Conservation (phyloP, 495 filamentous ascomycete genomes). For the Hypoxylon perforatum region DNA sequence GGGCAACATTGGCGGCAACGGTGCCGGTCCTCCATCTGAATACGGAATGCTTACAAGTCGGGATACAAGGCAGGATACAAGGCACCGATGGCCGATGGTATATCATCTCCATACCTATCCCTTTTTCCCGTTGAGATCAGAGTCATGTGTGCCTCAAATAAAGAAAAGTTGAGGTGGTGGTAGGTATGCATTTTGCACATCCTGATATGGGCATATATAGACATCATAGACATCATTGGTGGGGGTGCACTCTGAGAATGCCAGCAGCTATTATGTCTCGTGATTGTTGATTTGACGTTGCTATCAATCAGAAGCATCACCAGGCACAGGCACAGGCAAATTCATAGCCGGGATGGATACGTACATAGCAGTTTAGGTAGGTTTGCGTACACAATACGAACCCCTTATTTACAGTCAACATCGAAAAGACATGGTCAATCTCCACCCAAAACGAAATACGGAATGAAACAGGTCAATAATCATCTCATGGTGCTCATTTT, state of each 20-base stretch:
- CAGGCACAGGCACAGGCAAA: neutral
- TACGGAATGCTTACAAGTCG: neutral
- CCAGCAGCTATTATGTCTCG: constrained; percentile 14
- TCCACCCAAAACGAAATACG: constrained; percentile 5
- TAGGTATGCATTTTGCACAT: neutral
- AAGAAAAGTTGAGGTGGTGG: neutral
- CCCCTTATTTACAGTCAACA: neutral
- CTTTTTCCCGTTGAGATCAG: neutral
- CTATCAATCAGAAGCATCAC: neutral
- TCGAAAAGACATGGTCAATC: constrained; percentile 2
- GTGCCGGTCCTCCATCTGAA: constrained; percentile 10
- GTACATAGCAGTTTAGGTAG: neutral
- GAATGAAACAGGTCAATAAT: constrained; percentile 19
- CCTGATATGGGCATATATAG: neutral
- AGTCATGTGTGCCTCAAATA: neutral
- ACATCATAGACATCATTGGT: constrained; percentile 9
- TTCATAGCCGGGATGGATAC: neutral
- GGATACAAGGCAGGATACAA: neutral
- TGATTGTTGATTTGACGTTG: constrained; percentile 1
- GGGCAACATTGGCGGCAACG: neutral
- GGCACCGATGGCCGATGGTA: neutral
- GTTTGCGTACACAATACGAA: constrained; percentile 5
- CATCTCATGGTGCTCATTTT: constrained; percentile 7
- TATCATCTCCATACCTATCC: constrained; percentile 1
- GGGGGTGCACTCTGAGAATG: constrained; percentile 10